Percentiles rank a stretch among this genome's conserved stretches.
These are phyloP conservation scores for Picea engelmannii DNA, from an alignment of 83 land plant genomes.

Conservation along the genomic window DNA sequence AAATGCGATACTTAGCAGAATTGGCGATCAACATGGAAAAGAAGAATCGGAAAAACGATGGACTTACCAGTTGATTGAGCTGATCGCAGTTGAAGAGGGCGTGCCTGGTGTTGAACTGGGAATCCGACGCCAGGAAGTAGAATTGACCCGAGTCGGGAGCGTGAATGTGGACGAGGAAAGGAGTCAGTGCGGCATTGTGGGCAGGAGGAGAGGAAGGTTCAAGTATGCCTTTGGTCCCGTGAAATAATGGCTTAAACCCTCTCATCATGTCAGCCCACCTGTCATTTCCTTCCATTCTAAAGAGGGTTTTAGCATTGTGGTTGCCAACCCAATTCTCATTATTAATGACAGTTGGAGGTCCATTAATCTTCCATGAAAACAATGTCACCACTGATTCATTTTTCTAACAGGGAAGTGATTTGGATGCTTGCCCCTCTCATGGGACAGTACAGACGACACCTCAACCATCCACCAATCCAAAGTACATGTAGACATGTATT, in stretches of 20 bases:
- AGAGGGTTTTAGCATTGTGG: not conserved
- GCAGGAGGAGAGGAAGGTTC: constrained; percentile 30
- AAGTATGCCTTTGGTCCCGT: constrained; percentile 20
- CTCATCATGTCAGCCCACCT: constrained; percentile 4
- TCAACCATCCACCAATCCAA: too few species aligned
- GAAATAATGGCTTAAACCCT: constrained; percentile 23
- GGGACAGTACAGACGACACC: too few species aligned
- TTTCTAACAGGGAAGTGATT: too few species aligned
- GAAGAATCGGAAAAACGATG: not conserved
- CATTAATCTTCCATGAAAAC: too few species aligned
- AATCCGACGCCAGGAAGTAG: constrained; percentile 25
- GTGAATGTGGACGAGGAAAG: constrained; percentile 22
- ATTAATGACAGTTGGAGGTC: too few species aligned
- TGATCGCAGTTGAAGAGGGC: constrained; percentile 21
- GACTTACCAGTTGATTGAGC: constrained; percentile 25
- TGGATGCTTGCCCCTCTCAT: too few species aligned
- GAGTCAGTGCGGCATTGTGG: constrained; percentile 27
- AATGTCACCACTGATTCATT: too few species aligned
- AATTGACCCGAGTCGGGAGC: constrained; percentile 20
- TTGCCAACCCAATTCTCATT: too few species aligned
- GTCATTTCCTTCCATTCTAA: not conserved
- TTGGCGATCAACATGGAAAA: not conserved
- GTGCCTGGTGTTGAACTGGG: constrained; percentile 29
- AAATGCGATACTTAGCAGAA: not conserved
- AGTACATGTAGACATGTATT: too few species aligned